Evolutionary conservation across 2,329 filamentous ascomycete genomes (phyloP), one percentile per base, ranked within the genome.

Genomic region (Chaetomiaceae sp.): DNA sequence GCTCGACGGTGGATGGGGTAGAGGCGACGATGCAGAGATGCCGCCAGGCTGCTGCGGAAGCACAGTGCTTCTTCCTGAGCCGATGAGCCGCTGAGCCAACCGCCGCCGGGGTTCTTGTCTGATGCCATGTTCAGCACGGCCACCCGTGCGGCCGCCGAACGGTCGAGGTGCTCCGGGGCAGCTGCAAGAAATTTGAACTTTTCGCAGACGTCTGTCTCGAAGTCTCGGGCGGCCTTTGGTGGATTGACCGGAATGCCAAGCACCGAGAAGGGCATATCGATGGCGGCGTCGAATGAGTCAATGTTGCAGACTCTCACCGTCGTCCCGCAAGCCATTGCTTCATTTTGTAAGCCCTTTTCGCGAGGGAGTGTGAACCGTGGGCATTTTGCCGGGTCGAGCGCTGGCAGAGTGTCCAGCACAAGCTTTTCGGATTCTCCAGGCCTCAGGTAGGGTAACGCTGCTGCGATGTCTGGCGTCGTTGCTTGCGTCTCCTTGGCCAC

Each of bases 51-150:
- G 37, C 52, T 55, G 27, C 82, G 75, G 59, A 79, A 82, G 64
- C 81, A 86, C 9, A 87, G 69, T 1, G 76, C 75, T 65, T 86
- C 83, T 64, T 87, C 83, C 61, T 87, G 83, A 0, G 83, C 83
- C 24, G 75, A 63, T 38, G 79, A 68, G 29, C 83, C 83, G 24
- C 70, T 71, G 6, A 74, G 59, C 73, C 80, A 86, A 12, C 81
- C 81, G n/a, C 83, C 83, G 12, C 82, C 83, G 0, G 77, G 71
- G n/a, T 58, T 64, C 4, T 60, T 56, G 34, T 76, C 71, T 33
- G 78, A 84, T 4, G 81, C 83, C 67, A 85, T 78, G 57, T 86
- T 86, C 43, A 86, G 67, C 19, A 84, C 49, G 12, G 46, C 46
- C 10, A 54, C 45, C 3, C 51, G 46, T 0, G 49, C 11, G 14